Evolutionary conservation across 2,329 filamentous ascomycete genomes (phyloP), one percentile per base, ranked within the genome.

Genomic region (Fusarium pseudonygamai): DNA sequence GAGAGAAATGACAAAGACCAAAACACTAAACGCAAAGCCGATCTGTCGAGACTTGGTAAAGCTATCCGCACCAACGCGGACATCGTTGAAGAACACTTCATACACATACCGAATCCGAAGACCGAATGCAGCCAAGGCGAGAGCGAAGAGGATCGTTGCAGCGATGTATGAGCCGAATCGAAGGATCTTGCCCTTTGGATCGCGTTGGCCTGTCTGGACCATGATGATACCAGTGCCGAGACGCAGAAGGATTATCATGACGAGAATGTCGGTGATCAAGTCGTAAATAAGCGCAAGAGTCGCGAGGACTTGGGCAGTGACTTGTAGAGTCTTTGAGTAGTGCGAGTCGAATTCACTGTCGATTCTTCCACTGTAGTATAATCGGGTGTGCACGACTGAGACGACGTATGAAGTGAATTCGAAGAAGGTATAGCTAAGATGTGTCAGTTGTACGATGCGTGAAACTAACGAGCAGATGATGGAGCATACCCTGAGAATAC

Each of bases 221-320:
- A 76, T 61, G 46, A 68, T 53, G 42, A 77, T 75, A 14, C 75
- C 78, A 3, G 53, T 69, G 26, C 68, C 67, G 3, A 80, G 59
- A 52, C 68, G 63, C 5, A 78, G 60, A 12, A 80, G 69, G n/a
- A 75, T 66, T 14, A 80, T 43, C 45, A 79, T 73, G 22, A 75
- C 28, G 30, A 78, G 50, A 13, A 78, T 64, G 1, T 79, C 71
- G 30, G 60, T 52, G 7, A 74, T 12, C 46, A 52, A 53, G 6
- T 74, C 64, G 28, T 58, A 57, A 4, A 71, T 22, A 11, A 47
- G 37, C 1, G 47, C 42, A 13, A 74, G n/a, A 1, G 15, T 45
- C 0, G 20, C 24, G 13, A 55, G 50, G 11, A 40, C 50, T 18
- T 55, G 34, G 0, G 11, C 24, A 1, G 34, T 40, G 15, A 55